These are phyloP conservation scores for Coleophoma crateriformis DNA, from an alignment of 2,329 filamentous ascomycete species.

Conservation along the genomic window DNA sequence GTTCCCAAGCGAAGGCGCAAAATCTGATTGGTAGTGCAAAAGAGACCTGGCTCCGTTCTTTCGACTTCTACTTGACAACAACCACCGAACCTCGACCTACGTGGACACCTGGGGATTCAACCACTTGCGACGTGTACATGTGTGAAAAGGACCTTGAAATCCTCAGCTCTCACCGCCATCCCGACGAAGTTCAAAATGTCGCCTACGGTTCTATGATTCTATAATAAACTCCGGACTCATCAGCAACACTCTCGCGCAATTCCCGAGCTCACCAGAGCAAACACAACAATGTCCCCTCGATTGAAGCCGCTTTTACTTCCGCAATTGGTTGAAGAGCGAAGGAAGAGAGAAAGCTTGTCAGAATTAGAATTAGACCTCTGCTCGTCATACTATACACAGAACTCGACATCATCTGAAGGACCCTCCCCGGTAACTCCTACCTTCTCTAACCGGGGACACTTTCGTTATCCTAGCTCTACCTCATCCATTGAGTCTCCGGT, in stretches of 20 bases:
- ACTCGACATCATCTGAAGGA: constrained; percentile 58
- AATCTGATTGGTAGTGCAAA: constrained; percentile 18
- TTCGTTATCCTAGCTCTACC: constrained; percentile 65
- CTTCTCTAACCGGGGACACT: constrained; percentile 55
- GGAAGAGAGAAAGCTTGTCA: constrained; percentile 32
- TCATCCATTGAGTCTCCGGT: constrained; percentile 66
- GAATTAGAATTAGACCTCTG: constrained; percentile 24
- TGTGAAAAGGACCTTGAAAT: too few relatives aligned
- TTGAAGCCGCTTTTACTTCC: constrained; percentile 50
- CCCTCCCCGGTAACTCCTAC: constrained; percentile 67
- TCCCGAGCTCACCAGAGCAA: background rate
- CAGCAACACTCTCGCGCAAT: too few relatives aligned
- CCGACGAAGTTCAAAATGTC: constrained; percentile 16
- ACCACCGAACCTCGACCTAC: constrained; percentile 17
- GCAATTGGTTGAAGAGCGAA: constrained; percentile 45
- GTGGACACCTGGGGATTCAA: constrained; percentile 13
- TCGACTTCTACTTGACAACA: constrained; percentile 8
- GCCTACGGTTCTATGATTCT: constrained; percentile 13
- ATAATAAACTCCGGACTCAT: constrained; percentile 9
- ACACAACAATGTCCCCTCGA: constrained; percentile 28
- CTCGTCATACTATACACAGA: constrained; percentile 21
- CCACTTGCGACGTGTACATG: too few relatives aligned
- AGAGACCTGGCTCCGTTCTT: constrained; percentile 3
- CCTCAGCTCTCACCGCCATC: constrained; percentile 2
- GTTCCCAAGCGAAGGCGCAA: constrained; percentile 2